Evolutionary conservation across 1,284 basidiomycete genomes (phyloP), one percentile per base, ranked within the genome.

Genomic region (Sanguinoderma infundibulare): DNA sequence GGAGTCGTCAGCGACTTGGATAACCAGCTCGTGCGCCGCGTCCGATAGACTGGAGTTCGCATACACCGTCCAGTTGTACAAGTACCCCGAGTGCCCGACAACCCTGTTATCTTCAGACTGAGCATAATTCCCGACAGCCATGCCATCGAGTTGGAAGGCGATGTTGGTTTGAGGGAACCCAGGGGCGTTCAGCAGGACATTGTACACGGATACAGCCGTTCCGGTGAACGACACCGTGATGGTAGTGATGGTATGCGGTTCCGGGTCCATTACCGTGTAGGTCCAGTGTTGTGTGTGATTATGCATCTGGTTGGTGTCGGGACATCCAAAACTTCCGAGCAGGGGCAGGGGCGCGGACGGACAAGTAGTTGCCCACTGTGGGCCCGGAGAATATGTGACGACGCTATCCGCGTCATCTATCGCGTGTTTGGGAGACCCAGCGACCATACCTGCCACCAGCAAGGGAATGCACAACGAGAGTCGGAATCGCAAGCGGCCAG

Each of bases 151-250:
- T 8, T 10, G 35, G 32, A 52, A 52, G 20, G n/a, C 12, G 34
- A 52, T 35, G 20, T 35, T 36, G 35, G 32, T 10, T 22, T 12
- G 9, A 8, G 24, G 7, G 32, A 6, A 2, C 14, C n/a, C n/a
- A n/a, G 24, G 50, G 9, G 15, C 5, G 15, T 36, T 35, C 14
- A 32, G 10, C 8, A 64, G 56, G n/a, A 64, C 54, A 24, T 60
- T 57, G 53, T 40, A 60, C 5, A 64, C 55, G 4, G 32, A 38
- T 39, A 64, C 56, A 1, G 39, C 50, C 14, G 40, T 58, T 20
- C 62, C 62, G 6, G 56, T 52, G 53, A 64, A 64, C n/a, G 10
- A 20, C 8, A 55, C 40, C 4, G 52, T 42, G 44, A 64, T 52
- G 28, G 5, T 22, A 4, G 8, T 10, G 12, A n/a, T n/a, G 6